Evolutionary conservation across 148 eudicot species (phyloP).

Genomic region (Chenopodium suecicum): DNA sequence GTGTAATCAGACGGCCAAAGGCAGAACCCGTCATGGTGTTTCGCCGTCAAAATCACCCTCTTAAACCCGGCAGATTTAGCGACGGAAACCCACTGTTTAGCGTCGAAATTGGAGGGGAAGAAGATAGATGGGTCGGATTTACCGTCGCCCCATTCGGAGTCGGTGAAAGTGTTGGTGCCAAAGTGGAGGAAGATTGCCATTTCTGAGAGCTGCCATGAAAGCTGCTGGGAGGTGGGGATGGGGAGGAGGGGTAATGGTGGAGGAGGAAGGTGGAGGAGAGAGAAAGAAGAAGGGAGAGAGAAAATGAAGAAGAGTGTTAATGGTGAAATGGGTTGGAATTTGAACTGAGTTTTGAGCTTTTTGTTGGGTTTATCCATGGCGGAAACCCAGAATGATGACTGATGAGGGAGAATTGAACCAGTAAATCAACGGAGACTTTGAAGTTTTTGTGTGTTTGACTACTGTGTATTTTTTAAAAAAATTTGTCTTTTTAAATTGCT

Average conservation of each 20-base stretch:
- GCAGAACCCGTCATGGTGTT: constrained; percentile 89
- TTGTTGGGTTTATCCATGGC: constrained; percentile 12
- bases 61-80: constrained; percentile 57
- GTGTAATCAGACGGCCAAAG: constrained; percentile 73
- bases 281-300: constrained; percentile 11
- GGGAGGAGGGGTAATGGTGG: constrained; percentile 69
- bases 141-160: constrained; percentile 75
- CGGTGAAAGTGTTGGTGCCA: constrained; percentile 86
- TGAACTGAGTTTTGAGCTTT: not conserved
- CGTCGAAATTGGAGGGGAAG: constrained; percentile 41
- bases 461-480: no score
- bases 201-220: constrained; percentile 61
- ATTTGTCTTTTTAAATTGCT: no score
- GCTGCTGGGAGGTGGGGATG: constrained; percentile 58
- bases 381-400: not conserved
- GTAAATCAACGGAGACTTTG: not conserved
- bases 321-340: constrained; percentile 15
- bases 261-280: constrained; percentile 21
- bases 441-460: not conserved
- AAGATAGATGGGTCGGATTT: constrained; percentile 51
- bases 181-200: constrained; percentile 78
- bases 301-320: not conserved
- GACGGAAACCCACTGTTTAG: constrained; percentile 61
- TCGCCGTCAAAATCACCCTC: constrained; percentile 60
- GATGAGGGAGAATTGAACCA: no score